phyloP scores from a whole-genome alignment of 2,329 filamentous ascomycete genomes.

The Fusarium kyushuense region DNA sequence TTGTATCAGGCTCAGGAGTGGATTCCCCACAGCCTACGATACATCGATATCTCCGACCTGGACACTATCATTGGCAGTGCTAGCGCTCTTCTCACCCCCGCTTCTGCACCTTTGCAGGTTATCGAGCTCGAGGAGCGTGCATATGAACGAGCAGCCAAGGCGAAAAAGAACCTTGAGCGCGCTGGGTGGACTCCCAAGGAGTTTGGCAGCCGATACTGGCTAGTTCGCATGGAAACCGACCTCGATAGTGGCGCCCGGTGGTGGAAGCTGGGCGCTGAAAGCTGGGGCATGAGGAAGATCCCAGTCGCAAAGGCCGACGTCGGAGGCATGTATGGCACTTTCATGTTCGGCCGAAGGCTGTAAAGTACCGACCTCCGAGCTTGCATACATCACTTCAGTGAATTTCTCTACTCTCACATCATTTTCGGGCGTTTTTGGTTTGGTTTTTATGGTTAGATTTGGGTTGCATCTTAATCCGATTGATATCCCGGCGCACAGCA shows the following conservation, averaged over 20 bases:
- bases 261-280: constrained; percentile 88
- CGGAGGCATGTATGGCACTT: constrained; percentile 89
- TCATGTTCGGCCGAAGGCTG: constrained; percentile 72
- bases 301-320: constrained; percentile 93
- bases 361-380: constrained; percentile 53
- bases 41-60: constrained; percentile 79
- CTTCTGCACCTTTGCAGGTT: constrained; percentile 78
- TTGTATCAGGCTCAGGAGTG: constrained; percentile 65
- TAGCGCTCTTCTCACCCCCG: constrained; percentile 68
- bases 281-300: constrained; percentile 90
- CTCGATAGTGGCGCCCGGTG: constrained; percentile 64
- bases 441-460: constrained; percentile 24
- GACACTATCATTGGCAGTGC: constrained; percentile 68
- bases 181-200: constrained; percentile 79
- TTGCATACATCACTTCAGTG: constrained; percentile 50
- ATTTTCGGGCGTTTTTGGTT: constrained; percentile 27
- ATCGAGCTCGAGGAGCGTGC: constrained; percentile 79
- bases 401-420: constrained; percentile 47
- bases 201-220: constrained; percentile 73
- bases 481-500: constrained; percentile 46
- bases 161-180: constrained; percentile 68
- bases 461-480: constrained; percentile 44
- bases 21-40: constrained; percentile 72
- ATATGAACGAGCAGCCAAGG: constrained; percentile 73
- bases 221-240: constrained; percentile 68